Evolutionary conservation across 768 basidiomycete genomes (phyloP), one percentile per base, ranked within the genome.

Genomic region (Austroboletus eburneus): DNA sequence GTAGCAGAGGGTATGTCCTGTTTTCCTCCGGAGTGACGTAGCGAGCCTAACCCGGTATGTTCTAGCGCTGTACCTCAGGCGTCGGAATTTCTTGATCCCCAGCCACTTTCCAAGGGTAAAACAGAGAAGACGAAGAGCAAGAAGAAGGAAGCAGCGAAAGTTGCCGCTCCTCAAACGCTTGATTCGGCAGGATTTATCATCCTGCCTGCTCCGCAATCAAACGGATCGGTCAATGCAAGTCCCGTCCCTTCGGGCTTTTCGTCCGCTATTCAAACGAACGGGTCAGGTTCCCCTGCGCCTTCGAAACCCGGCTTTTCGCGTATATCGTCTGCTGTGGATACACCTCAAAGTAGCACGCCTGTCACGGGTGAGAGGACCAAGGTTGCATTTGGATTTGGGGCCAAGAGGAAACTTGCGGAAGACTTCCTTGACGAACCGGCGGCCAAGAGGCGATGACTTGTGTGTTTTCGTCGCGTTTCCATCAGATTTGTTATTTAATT

Each of bases 61-160:
- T 64, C 3, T 50, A 92, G 90, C 43, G 88, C 90, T 46, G 90
- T 91, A 5, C 90, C 90, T n/a, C 90, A 91, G 68, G 82, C 78
- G 5, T 74, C 79, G 1, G 87, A 88, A 53, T 89, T 90, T 64
- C 69, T 92, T 44, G 90, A 92, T 52, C 72, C 81, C 14, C 87
- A 87, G 52, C 86, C 87, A 3, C 69, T 92, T 12, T 78, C 85
- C 0, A 92, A 92, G 63, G 84, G 85, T 29, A 91, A 90, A 67
- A 85, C 86, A 5, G 87, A 88, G 61, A 88, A 86, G 65, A 73
- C 76, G 48, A 89, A 87, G 66, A 84, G 81, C 65, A 91, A 90
- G 72, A 79, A 77, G 67, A 90, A 88, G 60, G 84, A 85, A 48
- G 61, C 65, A 4, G 75, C 69, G 39, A 87, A 82, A 62, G 52